A percentile compares a stretch with the other conserved stretches of the same genome.
Evolutionary conservation across 2,329 filamentous ascomycete species (phyloP).

Genomic region (Neofusicoccum kwambonambiense): DNA sequence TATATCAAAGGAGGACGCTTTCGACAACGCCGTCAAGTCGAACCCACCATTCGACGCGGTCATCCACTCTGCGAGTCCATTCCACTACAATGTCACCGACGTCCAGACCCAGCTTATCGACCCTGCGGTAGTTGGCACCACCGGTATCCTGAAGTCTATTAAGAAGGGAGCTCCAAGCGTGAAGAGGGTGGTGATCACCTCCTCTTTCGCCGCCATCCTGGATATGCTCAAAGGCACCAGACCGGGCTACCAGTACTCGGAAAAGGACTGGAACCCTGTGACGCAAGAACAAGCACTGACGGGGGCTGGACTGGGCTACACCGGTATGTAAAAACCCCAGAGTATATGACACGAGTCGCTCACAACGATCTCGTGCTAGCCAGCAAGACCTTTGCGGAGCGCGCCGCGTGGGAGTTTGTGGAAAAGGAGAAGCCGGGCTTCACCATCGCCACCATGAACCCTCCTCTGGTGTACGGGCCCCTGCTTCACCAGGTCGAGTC

Average conservation of each 20-base stretch:
- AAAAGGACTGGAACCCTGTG: constrained; percentile 50
- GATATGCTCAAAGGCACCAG: constrained; percentile 33
- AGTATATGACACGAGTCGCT: too few relatives aligned
- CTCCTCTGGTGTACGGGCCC: constrained; percentile 45
- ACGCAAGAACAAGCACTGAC: constrained; percentile 44
- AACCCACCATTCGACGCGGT: constrained; percentile 19
- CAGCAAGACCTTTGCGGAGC: constrained; percentile 57
- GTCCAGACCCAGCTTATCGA: constrained; percentile 27
- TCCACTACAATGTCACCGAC: constrained; percentile 21
- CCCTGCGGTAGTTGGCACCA: constrained; percentile 27
- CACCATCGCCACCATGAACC: constrained; percentile 40
- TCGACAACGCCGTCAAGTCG: constrained; percentile 19
- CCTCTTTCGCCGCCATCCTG: constrained; percentile 50
- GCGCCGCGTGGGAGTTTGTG: constrained; percentile 47
- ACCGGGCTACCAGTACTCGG: constrained; percentile 46
- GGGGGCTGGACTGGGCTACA: constrained; percentile 23
- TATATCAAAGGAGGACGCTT: constrained; percentile 57
- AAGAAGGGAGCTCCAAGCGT: constrained; percentile 24
- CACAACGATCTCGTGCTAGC: too few relatives aligned
- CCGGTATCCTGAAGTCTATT: constrained; percentile 25
- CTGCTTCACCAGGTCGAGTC: constrained; percentile 47
- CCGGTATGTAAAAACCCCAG: constrained; percentile 26
- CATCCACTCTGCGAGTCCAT: constrained; percentile 22
- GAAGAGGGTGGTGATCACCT: constrained; percentile 48
- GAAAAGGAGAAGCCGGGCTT: constrained; percentile 44